Percentiles rank a stretch among this genome's conserved stretches.
Conservation (phyloP, 2,329 filamentous ascomycete genomes). For the Raffaelea ambrosiae region DNA sequence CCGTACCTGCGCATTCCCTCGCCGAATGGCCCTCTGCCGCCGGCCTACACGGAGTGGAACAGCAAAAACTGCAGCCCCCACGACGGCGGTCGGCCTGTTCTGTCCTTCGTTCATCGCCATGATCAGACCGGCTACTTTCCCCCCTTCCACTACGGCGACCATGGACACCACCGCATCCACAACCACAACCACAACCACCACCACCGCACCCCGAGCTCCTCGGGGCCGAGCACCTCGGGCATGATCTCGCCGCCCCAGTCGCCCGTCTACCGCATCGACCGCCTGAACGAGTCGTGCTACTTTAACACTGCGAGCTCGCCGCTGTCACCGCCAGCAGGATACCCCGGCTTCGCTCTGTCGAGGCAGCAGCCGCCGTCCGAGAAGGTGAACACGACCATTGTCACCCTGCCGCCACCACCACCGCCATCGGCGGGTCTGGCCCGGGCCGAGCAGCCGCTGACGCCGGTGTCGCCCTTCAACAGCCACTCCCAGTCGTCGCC, state of each 20-base stretch:
- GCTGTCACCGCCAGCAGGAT: conserved; percentile 1
- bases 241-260: conserved; percentile 13
- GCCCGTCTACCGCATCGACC: neutral
- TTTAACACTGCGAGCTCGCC: neutral
- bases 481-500: neutral
- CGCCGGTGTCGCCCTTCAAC: conserved; percentile 8
- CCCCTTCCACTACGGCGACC: neutral
- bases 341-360: neutral
- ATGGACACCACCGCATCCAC: too few species aligned
- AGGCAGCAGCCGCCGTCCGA: too few species aligned
- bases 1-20: conserved; percentile 2
- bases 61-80: neutral
- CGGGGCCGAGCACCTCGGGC: neutral
- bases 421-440: neutral
- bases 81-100: neutral
- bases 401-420: conserved; percentile 7
- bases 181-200: neutral
- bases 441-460: conserved; percentile 3
- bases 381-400: conserved; percentile 10
- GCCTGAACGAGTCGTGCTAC: neutral
- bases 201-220: too few species aligned
- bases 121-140: conserved; percentile 9
- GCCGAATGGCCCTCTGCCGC: conserved; percentile 6
- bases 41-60: conserved; percentile 5
- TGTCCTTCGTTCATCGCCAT: conserved; percentile 4